Percentiles rank a stretch among this genome's conserved stretches.
Evolutionary conservation across 257 asterid genomes (phyloP).

Genomic region (Paraleonurus japonicus): DNA sequence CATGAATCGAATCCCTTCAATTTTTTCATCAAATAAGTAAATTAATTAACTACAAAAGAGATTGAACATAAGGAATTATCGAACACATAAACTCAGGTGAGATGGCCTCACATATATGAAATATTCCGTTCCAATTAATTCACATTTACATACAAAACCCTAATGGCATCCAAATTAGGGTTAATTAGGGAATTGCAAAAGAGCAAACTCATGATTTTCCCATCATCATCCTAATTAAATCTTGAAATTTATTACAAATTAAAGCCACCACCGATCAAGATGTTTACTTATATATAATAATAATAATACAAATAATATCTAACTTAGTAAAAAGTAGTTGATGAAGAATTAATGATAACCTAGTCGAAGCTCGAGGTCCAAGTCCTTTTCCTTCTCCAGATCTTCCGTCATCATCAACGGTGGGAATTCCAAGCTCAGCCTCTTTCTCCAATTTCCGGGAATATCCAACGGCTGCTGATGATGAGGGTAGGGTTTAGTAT

Average conservation of each 20-base stretch:
- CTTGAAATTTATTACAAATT: too few relatives aligned
- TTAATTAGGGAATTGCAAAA: slow-evolving; percentile 1
- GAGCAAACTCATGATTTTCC: not conserved
- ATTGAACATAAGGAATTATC: too few relatives aligned
- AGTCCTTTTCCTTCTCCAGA: slow-evolving; percentile 51
- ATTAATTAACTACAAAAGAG: too few relatives aligned
- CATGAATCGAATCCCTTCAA: too few relatives aligned
- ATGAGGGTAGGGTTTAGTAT: slow-evolving; percentile 12
- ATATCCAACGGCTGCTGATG: slow-evolving; percentile 14
- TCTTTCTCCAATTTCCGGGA: slow-evolving; percentile 42
- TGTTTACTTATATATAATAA: not conserved
- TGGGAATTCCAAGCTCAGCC: slow-evolving; percentile 39
- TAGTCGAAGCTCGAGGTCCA: slow-evolving; percentile 90
- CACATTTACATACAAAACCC: slow-evolving; percentile 13
- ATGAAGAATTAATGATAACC: slow-evolving; percentile 37
- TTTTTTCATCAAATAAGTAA: too few relatives aligned
- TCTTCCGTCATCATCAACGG: slow-evolving; percentile 7
- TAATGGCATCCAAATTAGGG: slow-evolving; percentile 29
- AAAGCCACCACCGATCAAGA: too few relatives aligned
- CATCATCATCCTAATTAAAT: not conserved
- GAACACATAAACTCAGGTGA: too few relatives aligned
- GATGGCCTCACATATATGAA: not conserved
- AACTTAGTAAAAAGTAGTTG: not conserved
- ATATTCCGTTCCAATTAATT: too few relatives aligned
- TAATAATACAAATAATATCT: not conserved